phyloP scores from a whole-genome alignment of 805 yeast species.

The Saccharomyces kudriavzevii region DNA sequence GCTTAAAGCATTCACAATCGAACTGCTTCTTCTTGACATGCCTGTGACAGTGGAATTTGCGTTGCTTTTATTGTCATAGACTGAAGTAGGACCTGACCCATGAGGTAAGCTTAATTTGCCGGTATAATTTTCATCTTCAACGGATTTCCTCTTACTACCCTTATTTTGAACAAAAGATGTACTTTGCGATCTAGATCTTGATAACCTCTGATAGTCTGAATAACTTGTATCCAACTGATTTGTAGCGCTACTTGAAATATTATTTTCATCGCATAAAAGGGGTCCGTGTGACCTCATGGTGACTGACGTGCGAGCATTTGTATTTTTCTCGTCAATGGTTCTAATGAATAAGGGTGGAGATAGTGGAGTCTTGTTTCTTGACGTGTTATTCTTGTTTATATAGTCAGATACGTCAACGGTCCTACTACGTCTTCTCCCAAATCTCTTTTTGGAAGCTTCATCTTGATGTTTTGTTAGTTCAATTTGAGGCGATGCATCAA shows the following conservation, averaged over 20 bases:
- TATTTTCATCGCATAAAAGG: neutral
- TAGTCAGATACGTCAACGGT: slow-evolving; percentile 26
- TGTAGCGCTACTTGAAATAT: neutral
- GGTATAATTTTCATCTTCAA: neutral
- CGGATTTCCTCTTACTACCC: neutral
- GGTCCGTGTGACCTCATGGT: neutral
- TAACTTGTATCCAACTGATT: neutral
- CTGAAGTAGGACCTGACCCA: neutral
- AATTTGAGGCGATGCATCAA: neutral
- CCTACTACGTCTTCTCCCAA: slow-evolving; percentile 26
- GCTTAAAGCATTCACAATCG: slow-evolving; percentile 33
- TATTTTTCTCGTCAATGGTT: neutral
- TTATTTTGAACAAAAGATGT: slow-evolving; percentile 1
- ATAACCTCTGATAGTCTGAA: neutral
- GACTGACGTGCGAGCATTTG: neutral
- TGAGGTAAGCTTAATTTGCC: neutral
- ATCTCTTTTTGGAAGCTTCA: neutral
- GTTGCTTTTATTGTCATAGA: neutral
- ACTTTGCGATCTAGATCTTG: slow-evolving; percentile 5
- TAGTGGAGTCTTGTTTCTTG: neutral
- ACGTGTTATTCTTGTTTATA: slow-evolving; percentile 1
- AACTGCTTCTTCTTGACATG: slow-evolving; percentile 29
- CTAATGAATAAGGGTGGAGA: neutral
- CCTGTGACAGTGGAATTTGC: neutral
- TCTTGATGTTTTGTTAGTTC: neutral